Evolutionary conservation across 805 yeast species (phyloP).

Genomic region (Teunomyces lycoperdinae): DNA sequence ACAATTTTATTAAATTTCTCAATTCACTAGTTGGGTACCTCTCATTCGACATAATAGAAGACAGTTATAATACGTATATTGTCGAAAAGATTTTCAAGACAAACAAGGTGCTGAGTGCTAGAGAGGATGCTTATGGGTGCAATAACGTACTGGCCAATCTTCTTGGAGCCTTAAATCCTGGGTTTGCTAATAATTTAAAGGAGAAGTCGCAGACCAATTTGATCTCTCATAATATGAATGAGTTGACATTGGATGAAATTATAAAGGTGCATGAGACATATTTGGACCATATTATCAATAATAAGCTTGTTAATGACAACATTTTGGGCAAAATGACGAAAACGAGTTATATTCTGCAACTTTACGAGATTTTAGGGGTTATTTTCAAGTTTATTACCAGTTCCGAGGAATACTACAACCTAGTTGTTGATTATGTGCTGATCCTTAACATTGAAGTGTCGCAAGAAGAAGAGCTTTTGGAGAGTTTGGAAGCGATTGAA

Average conservation of each 20-base stretch:
- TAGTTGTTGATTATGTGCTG: constrained; percentile 26
- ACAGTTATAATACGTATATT: constrained; percentile 27
- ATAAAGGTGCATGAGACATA: constrained; percentile 31
- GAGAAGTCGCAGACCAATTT: background rate
- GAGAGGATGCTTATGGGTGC: constrained; percentile 6
- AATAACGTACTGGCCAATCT: constrained; percentile 10
- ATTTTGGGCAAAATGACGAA: constrained; percentile 28
- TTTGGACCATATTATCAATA: constrained; percentile 20
- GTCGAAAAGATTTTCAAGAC: constrained; percentile 21
- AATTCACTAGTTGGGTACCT: constrained; percentile 40
- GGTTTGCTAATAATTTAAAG: constrained; percentile 8
- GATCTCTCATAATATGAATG: constrained; percentile 18
- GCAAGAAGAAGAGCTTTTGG: constrained; percentile 17
- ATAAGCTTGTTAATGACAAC: constrained; percentile 32
- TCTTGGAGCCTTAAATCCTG: constrained; percentile 11
- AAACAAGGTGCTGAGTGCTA: constrained; percentile 1
- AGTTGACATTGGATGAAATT: constrained; percentile 51
- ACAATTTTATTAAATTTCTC: constrained; percentile 40
- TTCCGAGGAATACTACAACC: constrained; percentile 31
- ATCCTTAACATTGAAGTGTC: constrained; percentile 25
- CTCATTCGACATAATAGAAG: constrained; percentile 47
- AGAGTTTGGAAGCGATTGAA: constrained; percentile 28
- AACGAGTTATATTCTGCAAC: constrained; percentile 27
- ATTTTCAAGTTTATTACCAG: constrained; percentile 32
- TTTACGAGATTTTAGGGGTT: constrained; percentile 31